phyloP scores from a whole-genome alignment of 2,329 filamentous ascomycete genomes.

The Colletotrichum horii region DNA sequence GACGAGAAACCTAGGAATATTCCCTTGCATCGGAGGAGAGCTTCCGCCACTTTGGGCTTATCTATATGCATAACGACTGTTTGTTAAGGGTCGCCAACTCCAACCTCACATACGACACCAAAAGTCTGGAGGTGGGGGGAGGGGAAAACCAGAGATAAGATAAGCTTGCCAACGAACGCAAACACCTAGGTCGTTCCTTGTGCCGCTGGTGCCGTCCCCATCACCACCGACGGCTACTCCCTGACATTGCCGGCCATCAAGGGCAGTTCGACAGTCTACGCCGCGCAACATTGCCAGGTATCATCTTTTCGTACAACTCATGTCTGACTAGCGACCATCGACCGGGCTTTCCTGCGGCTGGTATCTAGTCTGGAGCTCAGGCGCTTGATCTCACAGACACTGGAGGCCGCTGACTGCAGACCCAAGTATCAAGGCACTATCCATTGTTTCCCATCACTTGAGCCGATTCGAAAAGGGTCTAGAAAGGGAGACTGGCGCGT shows the following conservation, averaged over 20 bases:
- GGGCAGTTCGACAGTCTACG: neutral
- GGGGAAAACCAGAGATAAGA: neutral
- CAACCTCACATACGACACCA: neutral
- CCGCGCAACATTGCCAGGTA: neutral
- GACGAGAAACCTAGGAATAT: neutral
- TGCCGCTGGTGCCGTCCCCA: neutral
- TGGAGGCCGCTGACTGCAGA: neutral
- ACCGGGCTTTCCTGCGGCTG: neutral
- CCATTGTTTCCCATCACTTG: neutral
- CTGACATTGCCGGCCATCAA: neutral
- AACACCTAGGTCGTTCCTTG: neutral
- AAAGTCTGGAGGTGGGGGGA: neutral
- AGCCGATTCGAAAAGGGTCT: neutral
- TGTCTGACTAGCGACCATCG: neutral
- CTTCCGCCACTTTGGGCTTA: slow-evolving; percentile 2
- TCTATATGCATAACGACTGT: neutral
- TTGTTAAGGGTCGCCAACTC: slow-evolving; percentile 5
- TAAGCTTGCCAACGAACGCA: neutral
- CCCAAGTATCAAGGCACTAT: neutral
- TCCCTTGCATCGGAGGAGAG: neutral
- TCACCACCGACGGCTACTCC: neutral
- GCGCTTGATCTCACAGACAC: neutral
- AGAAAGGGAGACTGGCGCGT: neutral
- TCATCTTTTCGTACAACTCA: neutral
- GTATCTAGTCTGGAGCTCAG: neutral